Evolutionary conservation across 2,329 filamentous ascomycete species (phyloP).

Genomic region (Exophiala alcalophila): DNA sequence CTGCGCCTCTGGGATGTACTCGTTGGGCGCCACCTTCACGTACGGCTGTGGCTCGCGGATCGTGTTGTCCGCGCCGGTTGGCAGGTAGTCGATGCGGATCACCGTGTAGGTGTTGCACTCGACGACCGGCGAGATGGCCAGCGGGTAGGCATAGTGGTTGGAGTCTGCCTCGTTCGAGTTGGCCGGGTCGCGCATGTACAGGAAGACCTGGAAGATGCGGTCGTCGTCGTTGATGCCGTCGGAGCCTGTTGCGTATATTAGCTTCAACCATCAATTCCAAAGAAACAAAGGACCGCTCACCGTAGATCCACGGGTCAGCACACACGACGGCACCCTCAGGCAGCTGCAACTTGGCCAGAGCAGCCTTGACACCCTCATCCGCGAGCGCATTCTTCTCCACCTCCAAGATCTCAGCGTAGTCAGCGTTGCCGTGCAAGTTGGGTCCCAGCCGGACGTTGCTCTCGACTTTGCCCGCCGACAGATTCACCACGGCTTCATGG

Average conservation of each 20-base stretch:
- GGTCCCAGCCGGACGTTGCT: constrained; percentile 51
- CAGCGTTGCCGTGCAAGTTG: constrained; percentile 55
- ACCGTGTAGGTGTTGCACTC: constrained; percentile 62
- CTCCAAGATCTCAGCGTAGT: constrained; percentile 58
- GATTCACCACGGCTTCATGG: constrained; percentile 55
- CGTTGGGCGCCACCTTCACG: constrained; percentile 50
- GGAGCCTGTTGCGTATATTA: constrained; percentile 41
- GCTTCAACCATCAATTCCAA: too few relatives aligned
- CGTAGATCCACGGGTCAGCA: constrained; percentile 69
- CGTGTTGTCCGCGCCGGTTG: constrained; percentile 62
- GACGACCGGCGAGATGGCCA: constrained; percentile 66
- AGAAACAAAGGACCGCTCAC: constrained; percentile 32
- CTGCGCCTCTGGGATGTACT: constrained; percentile 65
- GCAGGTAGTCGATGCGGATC: constrained; percentile 66
- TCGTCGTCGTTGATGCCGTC: constrained; percentile 52
- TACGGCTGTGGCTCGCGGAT: constrained; percentile 37
- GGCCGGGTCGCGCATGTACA: constrained; percentile 63
- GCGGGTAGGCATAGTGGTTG: constrained; percentile 66
- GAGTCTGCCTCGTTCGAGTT: constrained; percentile 61
- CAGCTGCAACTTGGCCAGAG: constrained; percentile 58
- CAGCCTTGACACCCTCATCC: constrained; percentile 56
- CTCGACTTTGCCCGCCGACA: constrained; percentile 48
- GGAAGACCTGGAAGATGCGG: constrained; percentile 61
- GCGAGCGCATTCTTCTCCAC: constrained; percentile 57
- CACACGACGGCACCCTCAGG: constrained; percentile 57